phyloP scores from a whole-genome alignment of 164 flowering plant genomes.

The Vitis riparia region DNA sequence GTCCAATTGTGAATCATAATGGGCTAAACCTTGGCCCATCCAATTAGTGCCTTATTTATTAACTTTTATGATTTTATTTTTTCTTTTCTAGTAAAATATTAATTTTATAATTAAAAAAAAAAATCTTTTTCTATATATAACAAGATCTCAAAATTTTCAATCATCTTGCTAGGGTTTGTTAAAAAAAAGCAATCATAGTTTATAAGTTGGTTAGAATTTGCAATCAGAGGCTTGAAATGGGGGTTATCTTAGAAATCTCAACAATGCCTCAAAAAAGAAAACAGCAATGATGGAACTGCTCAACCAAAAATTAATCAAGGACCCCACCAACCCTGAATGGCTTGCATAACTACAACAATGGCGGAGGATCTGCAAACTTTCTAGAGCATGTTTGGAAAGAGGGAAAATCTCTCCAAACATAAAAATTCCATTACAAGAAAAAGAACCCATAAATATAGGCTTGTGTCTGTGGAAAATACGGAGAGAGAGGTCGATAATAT shows the following conservation, averaged over 20 bases:
- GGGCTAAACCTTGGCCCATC: too few species aligned
- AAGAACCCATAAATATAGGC: not conserved
- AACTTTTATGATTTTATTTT: too few species aligned
- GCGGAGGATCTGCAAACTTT: not conserved
- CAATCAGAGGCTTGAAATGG: not conserved
- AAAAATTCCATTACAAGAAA: constrained; percentile 7
- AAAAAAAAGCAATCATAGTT: too few species aligned
- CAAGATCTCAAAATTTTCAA: too few species aligned
- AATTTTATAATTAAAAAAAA: too few species aligned
- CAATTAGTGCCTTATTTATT: too few species aligned
- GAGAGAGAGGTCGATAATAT: not conserved
- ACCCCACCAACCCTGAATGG: not conserved
- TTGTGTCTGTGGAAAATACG: not conserved
- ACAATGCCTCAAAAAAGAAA: not conserved
- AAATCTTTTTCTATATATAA: too few species aligned
- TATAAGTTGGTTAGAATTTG: not conserved
- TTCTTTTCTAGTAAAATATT: too few species aligned
- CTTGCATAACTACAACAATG: not conserved
- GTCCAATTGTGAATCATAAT: too few species aligned
- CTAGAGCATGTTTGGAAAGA: not conserved
- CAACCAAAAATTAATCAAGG: constrained; percentile 11
- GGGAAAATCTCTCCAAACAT: not conserved
- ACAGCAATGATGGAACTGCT: constrained; percentile 1
- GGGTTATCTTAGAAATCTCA: constrained; percentile 3
- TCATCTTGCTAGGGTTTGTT: too few species aligned